phyloP scores from a whole-genome alignment of 768 basidiomycete genomes.

The Hydnomerulius pinastri region DNA sequence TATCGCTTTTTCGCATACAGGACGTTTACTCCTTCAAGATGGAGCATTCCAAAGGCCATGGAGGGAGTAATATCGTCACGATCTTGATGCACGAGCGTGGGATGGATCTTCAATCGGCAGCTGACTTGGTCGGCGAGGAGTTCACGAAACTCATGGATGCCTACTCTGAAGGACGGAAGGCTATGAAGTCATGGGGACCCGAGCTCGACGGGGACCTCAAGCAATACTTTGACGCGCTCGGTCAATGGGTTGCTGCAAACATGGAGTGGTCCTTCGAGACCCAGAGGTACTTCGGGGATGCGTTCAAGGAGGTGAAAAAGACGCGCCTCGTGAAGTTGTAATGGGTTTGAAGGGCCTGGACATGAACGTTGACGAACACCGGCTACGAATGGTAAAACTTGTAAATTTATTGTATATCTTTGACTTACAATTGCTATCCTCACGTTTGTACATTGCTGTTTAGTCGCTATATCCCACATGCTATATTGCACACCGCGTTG shows the following conservation, averaged over 20 bases:
- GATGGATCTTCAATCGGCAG: conserved; percentile 58
- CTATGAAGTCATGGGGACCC: conserved; percentile 50
- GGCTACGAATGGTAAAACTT: too few species aligned
- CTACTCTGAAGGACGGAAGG: conserved; percentile 47
- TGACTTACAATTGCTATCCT: not conserved
- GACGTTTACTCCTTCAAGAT: conserved; percentile 75
- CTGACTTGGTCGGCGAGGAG: conserved; percentile 55
- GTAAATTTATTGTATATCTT: not conserved
- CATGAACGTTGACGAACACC: too few species aligned
- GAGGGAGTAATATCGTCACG: conserved; percentile 68
- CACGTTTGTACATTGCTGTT: too few species aligned
- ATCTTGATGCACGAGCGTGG: conserved; percentile 61
- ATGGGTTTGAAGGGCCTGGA: too few species aligned
- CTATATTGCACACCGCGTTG: too few species aligned
- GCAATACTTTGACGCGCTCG: conserved; percentile 55
- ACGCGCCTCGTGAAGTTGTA: conserved; percentile 38
- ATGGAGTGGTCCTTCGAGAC: conserved; percentile 73
- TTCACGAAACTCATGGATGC: conserved; percentile 51
- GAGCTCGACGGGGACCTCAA: conserved; percentile 52
- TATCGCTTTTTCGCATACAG: too few species aligned
- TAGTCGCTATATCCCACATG: too few species aligned
- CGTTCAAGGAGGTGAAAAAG: conserved; percentile 51
- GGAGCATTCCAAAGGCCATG: conserved; percentile 67
- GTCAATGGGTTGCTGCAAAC: conserved; percentile 64
- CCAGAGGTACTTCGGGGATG: conserved; percentile 64